Evolutionary conservation across 1,139 yeast species (phyloP).

Genomic region (Casaregolazyma suthepensis): DNA sequence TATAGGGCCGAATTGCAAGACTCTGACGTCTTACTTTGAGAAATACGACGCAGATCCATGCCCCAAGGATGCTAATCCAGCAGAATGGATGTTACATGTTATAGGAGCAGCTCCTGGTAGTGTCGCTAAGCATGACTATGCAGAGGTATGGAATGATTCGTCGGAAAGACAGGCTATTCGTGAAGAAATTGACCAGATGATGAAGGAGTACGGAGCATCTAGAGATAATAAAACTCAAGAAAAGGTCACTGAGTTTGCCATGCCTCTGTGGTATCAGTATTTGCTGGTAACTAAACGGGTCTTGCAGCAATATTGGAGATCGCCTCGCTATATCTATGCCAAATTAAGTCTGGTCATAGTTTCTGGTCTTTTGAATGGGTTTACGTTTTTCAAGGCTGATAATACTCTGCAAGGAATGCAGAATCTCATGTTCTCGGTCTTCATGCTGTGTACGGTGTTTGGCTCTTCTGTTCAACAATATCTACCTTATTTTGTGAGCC

Average conservation of each 20-base stretch:
- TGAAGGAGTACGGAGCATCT: conserved; percentile 19
- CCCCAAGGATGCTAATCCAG: conserved; percentile 68
- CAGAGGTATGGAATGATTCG: conserved; percentile 60
- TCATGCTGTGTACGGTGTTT: conserved; percentile 60
- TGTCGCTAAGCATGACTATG: conserved; percentile 56
- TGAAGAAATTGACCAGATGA: conserved; percentile 26
- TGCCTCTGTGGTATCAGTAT: conserved; percentile 45
- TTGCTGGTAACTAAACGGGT: conserved; percentile 46
- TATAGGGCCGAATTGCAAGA: conserved; percentile 56
- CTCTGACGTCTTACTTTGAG: conserved; percentile 64
- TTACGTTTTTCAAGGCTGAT: conserved; percentile 65
- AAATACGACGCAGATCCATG: conserved; percentile 58
- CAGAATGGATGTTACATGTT: conserved; percentile 78
- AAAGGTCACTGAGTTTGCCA: conserved; percentile 33
- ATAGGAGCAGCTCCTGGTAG: conserved; percentile 81
- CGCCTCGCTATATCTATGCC: conserved; percentile 67
- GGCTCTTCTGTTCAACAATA: conserved; percentile 65
- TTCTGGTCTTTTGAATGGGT: conserved; percentile 62
- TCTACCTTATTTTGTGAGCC: conserved; percentile 63
- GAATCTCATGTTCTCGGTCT: conserved; percentile 50
- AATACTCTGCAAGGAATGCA: conserved; percentile 45
- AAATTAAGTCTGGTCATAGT: conserved; percentile 49
- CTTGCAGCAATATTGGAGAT: conserved; percentile 64
- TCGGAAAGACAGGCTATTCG: conserved; percentile 44
- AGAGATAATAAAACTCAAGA: conserved; percentile 20